Conservation (phyloP, 2,329 filamentous ascomycete species). For the Alternaria arborescens region DNA sequence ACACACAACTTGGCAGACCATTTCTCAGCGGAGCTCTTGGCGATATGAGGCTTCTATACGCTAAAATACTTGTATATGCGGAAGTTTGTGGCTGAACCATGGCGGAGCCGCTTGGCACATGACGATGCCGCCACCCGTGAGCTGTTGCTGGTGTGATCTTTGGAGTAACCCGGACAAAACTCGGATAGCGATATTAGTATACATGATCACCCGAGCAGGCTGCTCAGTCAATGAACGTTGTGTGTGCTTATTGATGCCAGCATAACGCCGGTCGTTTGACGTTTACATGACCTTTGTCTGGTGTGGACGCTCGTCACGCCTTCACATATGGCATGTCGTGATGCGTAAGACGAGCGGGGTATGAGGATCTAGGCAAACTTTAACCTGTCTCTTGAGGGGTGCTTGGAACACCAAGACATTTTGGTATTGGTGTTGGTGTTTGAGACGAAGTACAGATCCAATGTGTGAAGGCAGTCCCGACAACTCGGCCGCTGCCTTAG, state of each 20-base stretch:
- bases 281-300: background rate
- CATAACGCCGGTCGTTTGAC: background rate
- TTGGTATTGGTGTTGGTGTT: background rate
- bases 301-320: background rate
- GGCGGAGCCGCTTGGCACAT: slow-evolving; percentile 24
- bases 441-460: background rate
- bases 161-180: background rate
- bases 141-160: background rate
- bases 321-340: background rate
- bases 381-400: background rate
- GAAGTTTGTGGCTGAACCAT: slow-evolving; percentile 15
- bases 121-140: slow-evolving; percentile 7
- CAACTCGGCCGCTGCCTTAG: slow-evolving; percentile 5
- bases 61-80: slow-evolving; percentile 4
- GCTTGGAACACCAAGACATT: background rate
- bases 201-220: background rate
- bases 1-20: slow-evolving; percentile 12
- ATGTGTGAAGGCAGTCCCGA: slow-evolving; percentile 4
- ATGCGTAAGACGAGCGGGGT: background rate
- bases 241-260: background rate
- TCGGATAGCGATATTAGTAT: background rate
- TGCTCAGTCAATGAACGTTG: background rate
- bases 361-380: background rate
- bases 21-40: slow-evolving; percentile 21
- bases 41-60: background rate